Conservation (phyloP, 371 early-diverging fungal genomes). For the Rhizopus sp. region DNA sequence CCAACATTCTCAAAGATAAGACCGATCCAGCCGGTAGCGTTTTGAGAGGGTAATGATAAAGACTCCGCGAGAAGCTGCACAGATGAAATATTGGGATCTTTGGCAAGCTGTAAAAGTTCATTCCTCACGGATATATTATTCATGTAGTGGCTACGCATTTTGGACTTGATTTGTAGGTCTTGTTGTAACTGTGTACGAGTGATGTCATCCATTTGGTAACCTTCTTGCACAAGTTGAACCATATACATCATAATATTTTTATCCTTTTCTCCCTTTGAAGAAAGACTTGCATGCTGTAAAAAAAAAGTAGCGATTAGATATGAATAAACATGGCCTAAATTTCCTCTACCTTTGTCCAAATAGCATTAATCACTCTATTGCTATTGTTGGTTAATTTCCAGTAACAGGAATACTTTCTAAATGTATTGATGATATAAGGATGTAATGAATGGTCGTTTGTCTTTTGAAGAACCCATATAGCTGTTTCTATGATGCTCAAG, state of each 20-base stretch:
- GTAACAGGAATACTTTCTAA: constrained; percentile 57
- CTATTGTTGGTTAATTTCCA: constrained; percentile 57
- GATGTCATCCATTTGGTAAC: constrained; percentile 36
- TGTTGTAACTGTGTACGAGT: constrained; percentile 36
- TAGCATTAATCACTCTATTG: constrained; percentile 29
- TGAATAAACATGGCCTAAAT: neutral
- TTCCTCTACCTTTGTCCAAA: constrained; percentile 40
- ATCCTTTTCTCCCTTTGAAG: constrained; percentile 35
- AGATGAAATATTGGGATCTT: constrained; percentile 25
- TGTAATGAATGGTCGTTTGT: constrained; percentile 55
- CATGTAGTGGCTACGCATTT: constrained; percentile 18
- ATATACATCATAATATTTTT: constrained; percentile 52
- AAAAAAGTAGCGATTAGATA: neutral
- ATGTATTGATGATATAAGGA: constrained; percentile 54
- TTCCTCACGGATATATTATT: constrained; percentile 27
- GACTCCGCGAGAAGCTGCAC: constrained; percentile 42
- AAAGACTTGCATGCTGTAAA: constrained; percentile 40
- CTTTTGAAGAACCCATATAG: constrained; percentile 69
- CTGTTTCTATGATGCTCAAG: constrained; percentile 50
- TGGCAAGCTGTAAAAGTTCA: constrained; percentile 44
- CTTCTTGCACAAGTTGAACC: constrained; percentile 50
- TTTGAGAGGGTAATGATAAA: constrained; percentile 43
- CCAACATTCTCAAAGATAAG: constrained; percentile 42
- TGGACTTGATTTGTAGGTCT: constrained; percentile 44
- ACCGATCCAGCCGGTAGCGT: constrained; percentile 41